These are phyloP conservation scores for Fusarium sp. DNA, from an alignment of 2,329 filamentous ascomycete genomes.

Conservation along the genomic window DNA sequence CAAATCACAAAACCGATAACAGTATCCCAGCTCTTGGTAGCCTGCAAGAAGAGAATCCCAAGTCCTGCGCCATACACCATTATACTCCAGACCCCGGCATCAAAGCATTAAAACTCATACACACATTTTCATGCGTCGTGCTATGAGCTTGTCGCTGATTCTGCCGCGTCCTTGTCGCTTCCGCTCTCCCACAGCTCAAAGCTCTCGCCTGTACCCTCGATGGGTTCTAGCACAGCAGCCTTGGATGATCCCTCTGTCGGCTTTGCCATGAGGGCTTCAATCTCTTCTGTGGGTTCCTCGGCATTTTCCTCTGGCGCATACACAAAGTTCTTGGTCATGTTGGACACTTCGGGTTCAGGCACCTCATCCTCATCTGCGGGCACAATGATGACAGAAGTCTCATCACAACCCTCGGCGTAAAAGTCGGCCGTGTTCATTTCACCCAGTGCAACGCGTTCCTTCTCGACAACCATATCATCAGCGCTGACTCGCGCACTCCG, in stretches of 20 bases:
- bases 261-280: constrained; percentile 55
- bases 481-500: constrained; percentile 44
- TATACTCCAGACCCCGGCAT: constrained; percentile 16
- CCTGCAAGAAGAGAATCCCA: constrained; percentile 39
- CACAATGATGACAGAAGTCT: constrained; percentile 70
- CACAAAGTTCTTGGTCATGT: constrained; percentile 26
- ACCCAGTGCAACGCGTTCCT: constrained; percentile 73
- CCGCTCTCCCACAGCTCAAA: constrained; percentile 80
- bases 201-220: constrained; percentile 70
- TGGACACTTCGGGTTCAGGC: constrained; percentile 13
- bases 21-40: constrained; percentile 48
- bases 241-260: constrained; percentile 53
- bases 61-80: constrained; percentile 20
- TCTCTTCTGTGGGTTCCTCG: constrained; percentile 43
- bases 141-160: constrained; percentile 47
- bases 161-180: constrained; percentile 70
- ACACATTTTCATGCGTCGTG: constrained; percentile 18
- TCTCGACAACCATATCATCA: constrained; percentile 72
- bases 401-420: constrained; percentile 75
- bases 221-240: constrained; percentile 63
- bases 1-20: constrained; percentile 33
- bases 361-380: constrained; percentile 69
- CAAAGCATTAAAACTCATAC: constrained; percentile 11
- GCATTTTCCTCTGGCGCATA: constrained; percentile 35
- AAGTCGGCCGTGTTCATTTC: constrained; percentile 77